Base-by-base conservation (phyloP, 108 stramenopile species). In the Cyclostephanos invisitatus region DNA sequence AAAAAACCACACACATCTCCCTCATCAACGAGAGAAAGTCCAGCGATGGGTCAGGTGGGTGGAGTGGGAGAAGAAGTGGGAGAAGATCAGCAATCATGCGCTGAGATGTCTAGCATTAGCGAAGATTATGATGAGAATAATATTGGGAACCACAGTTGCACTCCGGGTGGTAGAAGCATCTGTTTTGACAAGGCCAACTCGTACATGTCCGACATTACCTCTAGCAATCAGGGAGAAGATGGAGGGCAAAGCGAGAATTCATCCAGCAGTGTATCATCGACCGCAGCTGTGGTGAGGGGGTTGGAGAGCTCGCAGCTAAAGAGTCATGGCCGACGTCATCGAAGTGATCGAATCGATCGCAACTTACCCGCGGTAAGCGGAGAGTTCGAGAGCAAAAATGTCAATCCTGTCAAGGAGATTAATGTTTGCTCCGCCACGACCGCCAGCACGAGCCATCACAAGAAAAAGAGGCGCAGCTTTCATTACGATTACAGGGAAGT, bases 401-500 rank as follows among this genome's bases (percentile, higher is more conserved):
- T 15, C 60, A 57, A 28, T 50, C 65, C 25, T 14, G 67, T 81
- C 50, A 68, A 64, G 36, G 80, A 83, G 51, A 68, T 78, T 32
- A 68, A 0, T 12, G 58, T 59, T 18, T 71, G 38, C 69, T 75
- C 69, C 68, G 58, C 51, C 58, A 29, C 29, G 38, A 68, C 10
- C n/a, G 21, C 55, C 7, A 68, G 37, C 17, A 60, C 55, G 2
- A 40, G 24, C 21, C 49, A 59, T 5, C 59, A 67, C 25, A 67
- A 80, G 62, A 91, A 87, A 64, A 84, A 81, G 53, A 77, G 82
- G 24, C 73, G 78, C 42, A 75, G 70, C 29, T 89, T 91, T 68
- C 81, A 82, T 20, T 64, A 91, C 42, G 86, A 91, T 66, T 94
- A 88, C 73, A 75, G 86, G 69, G 89, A 90, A 64, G 86, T 91